Evolutionary conservation across 2,329 filamentous ascomycete genomes (phyloP).

Genomic region (Aspergillus sojae): DNA sequence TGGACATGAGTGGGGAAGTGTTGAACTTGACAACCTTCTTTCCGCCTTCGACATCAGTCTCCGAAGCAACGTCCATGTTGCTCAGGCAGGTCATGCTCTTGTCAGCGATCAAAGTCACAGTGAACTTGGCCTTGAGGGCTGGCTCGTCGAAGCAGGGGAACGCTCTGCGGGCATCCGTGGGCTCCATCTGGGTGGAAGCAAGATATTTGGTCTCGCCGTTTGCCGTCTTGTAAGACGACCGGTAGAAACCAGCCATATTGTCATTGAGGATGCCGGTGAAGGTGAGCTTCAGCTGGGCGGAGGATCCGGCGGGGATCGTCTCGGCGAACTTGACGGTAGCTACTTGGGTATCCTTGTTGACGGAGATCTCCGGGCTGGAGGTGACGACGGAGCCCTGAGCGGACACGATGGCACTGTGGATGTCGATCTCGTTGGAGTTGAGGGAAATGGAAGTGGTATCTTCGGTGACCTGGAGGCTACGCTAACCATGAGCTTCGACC

Average conservation of each 20-base stretch:
- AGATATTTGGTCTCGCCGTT: slow-evolving; percentile 80
- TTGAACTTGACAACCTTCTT: slow-evolving; percentile 92
- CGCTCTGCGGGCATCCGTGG: slow-evolving; percentile 86
- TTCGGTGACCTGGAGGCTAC: slow-evolving; percentile 75
- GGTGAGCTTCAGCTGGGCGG: slow-evolving; percentile 74
- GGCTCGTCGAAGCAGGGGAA: slow-evolving; percentile 98
- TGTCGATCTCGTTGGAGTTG: slow-evolving; percentile 84
- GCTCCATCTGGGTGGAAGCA: slow-evolving; percentile 94
- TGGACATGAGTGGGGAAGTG: slow-evolving; percentile 91
- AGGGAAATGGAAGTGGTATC: slow-evolving; percentile 84
- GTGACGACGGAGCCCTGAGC: slow-evolving; percentile 58
- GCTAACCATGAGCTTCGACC: slow-evolving; percentile 9
- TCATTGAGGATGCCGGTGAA: slow-evolving; percentile 84
- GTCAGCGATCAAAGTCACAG: slow-evolving; percentile 86
- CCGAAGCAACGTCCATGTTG: slow-evolving; percentile 91
- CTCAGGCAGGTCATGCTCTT: slow-evolving; percentile 88
- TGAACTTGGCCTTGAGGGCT: slow-evolving; percentile 88
- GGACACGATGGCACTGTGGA: slow-evolving; percentile 72
- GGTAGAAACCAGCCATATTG: slow-evolving; percentile 97
- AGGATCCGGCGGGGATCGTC: slow-evolving; percentile 70
- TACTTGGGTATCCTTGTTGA: slow-evolving; percentile 78
- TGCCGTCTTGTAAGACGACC: slow-evolving; percentile 84
- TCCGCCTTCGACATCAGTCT: slow-evolving; percentile 69
- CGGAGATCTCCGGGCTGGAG: slow-evolving; percentile 67
- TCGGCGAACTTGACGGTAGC: slow-evolving; percentile 80